Evolutionary conservation across 345 rosid genomes (phyloP), one percentile per base, ranked within the genome.

Genomic region (Gynandropsis gynandra): DNA sequence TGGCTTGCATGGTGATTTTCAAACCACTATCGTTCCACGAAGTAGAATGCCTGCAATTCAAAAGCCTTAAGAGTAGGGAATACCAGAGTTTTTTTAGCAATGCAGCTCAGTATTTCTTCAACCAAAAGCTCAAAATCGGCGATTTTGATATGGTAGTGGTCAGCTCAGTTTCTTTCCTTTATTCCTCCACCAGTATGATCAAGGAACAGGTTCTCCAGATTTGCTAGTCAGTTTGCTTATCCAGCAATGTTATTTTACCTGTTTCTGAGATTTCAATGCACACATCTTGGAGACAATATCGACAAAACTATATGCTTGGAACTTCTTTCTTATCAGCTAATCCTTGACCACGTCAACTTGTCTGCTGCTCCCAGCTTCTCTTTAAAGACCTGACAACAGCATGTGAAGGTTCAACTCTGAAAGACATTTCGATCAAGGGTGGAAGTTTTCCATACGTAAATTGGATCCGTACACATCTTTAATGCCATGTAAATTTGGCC

Each of bases 31-130:
- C 45, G 52, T 38, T 62, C 48, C 12, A 46, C 38, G 38, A 54
- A 53, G 47, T 9, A 46, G 27, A 46, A n/a, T 32, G 20, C 41
- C 17, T 19, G 61, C 9, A 10, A 9, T 47, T 37, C 0, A 32
- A 54, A 37, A 54, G 42, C 29, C 15, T 40, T 34, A 56, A 50
- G 68, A 50, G 10, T 41, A 55, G 39, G 19, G 49, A 52, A 62
- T 64, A n/a, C n/a, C 56, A 64, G 62, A 50, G 11, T 16, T 34
- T 18, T 37, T 39, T 18, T 46, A 42, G 40, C 17, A 21, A 24
- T 13, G 62, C 33, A 56, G 21, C 37, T 21, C 55, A n/a, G 50
- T 48, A 45, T 49, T 49, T 16, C 45, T 42, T 42, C 34, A 27
- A 56, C 51, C 46, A 54, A 49, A 33, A 42, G 17, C 36, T 56